Base-by-base conservation (phyloP, 2,329 filamentous ascomycete genomes). In the Aspergillus flavus region DNA sequence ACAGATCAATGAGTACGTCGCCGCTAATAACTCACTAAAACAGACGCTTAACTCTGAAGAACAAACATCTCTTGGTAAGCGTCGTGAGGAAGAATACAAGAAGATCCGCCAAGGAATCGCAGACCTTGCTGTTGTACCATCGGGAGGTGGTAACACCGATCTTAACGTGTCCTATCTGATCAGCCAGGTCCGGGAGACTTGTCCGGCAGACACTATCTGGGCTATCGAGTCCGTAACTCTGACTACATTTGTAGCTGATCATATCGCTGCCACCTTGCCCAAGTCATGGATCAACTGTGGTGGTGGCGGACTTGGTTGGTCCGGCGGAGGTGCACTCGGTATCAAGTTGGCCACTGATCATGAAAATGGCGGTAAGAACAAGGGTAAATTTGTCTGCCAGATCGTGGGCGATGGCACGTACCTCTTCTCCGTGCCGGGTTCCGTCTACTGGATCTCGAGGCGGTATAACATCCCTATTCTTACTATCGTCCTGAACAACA, bases 271-370 rank as follows among this genome's bases (percentile, higher is more conserved):
- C 2, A 88, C 84, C 0, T 72, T 87, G 0, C 91, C 91, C 0
- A 90, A 91, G 0, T 88, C 87, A 0, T 93, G 89, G 89, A 87
- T 94, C 71, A 94, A 93, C 75, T 94, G 91, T 73, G 91, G 91
- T 1, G 91, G 90, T 0, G 91, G 91, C 16, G 92, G 92, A 2
- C 86, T 94, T 0, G 91, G 91, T 2, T 94, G 91, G 91, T 91
- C 88, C 12, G 91, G 91, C 16, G 91, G 92, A 16, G 91, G 82
- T 58, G 89, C 90, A 0, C 76, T 94, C 3, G 92, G 91, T 2
- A 89, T 94, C 72, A 93, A 94, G 74, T 84, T 94, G 9, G 92
- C 90, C 0, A 82, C 83, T 0, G 84, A 89, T 57, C 75, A 76
- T 2, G 76, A 83, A 64, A 79, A 83, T 41, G 82, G 84, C 9